A percentile compares a stretch with the other conserved stretches of the same genome.
Evolutionary conservation across 176 grass and related monocot genomes (phyloP).

Genomic region (Hsuehochloa calcarea): DNA sequence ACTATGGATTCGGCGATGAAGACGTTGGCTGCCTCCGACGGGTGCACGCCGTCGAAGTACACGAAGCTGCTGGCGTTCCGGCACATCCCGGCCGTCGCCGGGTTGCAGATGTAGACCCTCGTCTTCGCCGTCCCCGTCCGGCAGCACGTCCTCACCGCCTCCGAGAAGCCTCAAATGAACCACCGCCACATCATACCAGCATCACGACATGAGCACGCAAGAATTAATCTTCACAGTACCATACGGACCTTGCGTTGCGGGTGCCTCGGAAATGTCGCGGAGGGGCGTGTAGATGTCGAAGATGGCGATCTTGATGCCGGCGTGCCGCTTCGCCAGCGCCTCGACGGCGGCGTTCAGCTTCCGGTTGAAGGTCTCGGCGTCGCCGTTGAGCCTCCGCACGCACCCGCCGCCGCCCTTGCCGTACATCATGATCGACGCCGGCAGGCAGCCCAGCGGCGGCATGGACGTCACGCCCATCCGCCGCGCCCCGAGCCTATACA

Average conservation of each 20-base stretch:
- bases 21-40: constrained; percentile 60
- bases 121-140: constrained; percentile 53
- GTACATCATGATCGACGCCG: constrained; percentile 54
- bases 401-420: constrained; percentile 43
- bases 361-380: constrained; percentile 63
- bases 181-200: not conserved
- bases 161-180: constrained; percentile 45
- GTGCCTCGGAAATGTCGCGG: constrained; percentile 34
- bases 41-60: constrained; percentile 86
- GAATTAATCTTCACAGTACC: not conserved
- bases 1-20: constrained; percentile 56
- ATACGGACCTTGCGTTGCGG: constrained; percentile 40
- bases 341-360: constrained; percentile 55
- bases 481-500: constrained; percentile 56
- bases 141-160: constrained; percentile 65
- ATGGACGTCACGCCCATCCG: constrained; percentile 68
- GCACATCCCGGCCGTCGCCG: constrained; percentile 34
- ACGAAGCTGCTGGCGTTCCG: constrained; percentile 64
- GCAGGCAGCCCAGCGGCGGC: constrained; percentile 79
- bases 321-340: constrained; percentile 30
- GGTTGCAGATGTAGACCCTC: constrained; percentile 63
- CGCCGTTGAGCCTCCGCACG: constrained; percentile 54
- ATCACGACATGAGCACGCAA: not conserved
- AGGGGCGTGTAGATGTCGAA: constrained; percentile 67
- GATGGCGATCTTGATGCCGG: constrained; percentile 47